These are phyloP conservation scores for Stephania cephalantha DNA, from an alignment of 164 flowering plant species.

Conservation along the genomic window DNA sequence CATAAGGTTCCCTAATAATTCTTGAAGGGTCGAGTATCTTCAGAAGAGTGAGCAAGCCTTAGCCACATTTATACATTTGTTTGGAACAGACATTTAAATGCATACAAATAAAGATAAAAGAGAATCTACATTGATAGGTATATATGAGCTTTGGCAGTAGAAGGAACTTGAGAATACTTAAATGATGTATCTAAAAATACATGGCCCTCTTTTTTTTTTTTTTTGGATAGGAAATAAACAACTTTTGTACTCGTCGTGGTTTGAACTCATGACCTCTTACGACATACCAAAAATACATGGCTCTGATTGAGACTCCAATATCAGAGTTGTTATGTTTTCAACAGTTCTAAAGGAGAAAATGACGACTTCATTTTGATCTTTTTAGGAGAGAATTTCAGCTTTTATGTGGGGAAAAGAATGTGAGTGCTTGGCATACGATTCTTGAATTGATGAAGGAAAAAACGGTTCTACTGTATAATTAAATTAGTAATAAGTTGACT, in stretches of 20 bases:
- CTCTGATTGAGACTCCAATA: too few species aligned
- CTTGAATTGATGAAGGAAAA: background rate
- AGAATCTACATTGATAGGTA: background rate
- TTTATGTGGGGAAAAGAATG: background rate
- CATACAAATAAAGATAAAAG: background rate
- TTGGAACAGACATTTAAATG: too few species aligned
- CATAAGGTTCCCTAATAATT: background rate
- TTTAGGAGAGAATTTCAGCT: background rate
- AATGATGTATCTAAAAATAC: too few species aligned
- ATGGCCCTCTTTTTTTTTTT: too few species aligned
- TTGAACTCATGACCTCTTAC: too few species aligned
- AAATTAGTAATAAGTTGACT: too few species aligned
- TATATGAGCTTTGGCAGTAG: background rate
- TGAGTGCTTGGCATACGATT: background rate
- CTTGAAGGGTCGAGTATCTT: background rate
- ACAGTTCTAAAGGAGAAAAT: background rate
- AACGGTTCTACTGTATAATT: too few species aligned
- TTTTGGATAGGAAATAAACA: too few species aligned
- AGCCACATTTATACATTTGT: background rate
- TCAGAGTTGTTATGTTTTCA: background rate
- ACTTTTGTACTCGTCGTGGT: too few species aligned
- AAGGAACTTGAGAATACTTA: background rate
- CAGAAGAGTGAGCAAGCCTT: background rate
- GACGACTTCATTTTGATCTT: background rate
- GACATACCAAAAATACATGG: too few species aligned